A percentile compares a stretch with the other conserved stretches of the same genome.
Conservation (phyloP, 441 rosid species). For the Daphne laureola region DNA sequence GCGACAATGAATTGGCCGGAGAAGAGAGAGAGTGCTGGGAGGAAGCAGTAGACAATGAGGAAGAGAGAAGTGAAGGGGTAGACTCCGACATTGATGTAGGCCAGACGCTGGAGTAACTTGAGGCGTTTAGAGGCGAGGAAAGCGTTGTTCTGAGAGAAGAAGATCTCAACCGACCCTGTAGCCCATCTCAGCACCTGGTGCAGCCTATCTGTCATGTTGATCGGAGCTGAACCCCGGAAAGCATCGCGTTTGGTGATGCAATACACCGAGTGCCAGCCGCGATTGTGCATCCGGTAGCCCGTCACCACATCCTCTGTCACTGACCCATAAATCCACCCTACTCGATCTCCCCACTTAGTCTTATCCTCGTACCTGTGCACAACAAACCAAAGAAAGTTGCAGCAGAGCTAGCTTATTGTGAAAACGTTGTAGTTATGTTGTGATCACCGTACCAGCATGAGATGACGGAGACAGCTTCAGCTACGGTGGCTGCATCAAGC, state of each 20-base stretch:
- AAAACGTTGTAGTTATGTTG: too few species aligned
- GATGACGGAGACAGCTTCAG: constrained; percentile 81
- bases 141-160: constrained; percentile 23
- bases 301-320: constrained; percentile 3
- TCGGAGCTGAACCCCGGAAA: constrained; percentile 6
- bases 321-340: constrained; percentile 17
- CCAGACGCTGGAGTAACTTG: constrained; percentile 27
- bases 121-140: constrained; percentile 19
- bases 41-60: constrained; percentile 28
- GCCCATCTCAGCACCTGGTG: constrained; percentile 15
- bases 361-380: constrained; percentile 16
- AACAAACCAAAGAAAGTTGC: not conserved
- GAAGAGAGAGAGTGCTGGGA: constrained; percentile 28
- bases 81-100: constrained; percentile 29
- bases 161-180: constrained; percentile 15
- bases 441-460: constrained; percentile 60
- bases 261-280: constrained; percentile 10
- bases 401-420: too few species aligned
- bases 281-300: constrained; percentile 9
- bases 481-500: constrained; percentile 70
- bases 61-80: constrained; percentile 33
- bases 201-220: constrained; percentile 7
- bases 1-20: constrained; percentile 27
- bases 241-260: constrained; percentile 11
- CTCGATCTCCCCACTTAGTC: constrained; percentile 15